phyloP scores from a whole-genome alignment of 345 rosid species.

The Erysimum cheiranthoides region DNA sequence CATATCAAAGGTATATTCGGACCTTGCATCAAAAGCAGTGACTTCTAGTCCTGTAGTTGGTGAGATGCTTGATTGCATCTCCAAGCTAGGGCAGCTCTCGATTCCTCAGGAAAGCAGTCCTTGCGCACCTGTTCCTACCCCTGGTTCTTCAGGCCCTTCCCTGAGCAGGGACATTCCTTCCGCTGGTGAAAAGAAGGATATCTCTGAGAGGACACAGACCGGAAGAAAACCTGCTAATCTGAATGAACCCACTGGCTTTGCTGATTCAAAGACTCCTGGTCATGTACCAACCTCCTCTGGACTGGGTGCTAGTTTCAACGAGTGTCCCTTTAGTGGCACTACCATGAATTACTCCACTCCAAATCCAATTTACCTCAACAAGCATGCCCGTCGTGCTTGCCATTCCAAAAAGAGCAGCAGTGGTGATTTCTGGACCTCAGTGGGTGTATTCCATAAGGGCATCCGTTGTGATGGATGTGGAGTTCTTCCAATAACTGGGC shows the following conservation, averaged over 20 bases:
- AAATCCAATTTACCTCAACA: slow-evolving; percentile 1
- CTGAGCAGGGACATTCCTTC: slow-evolving; percentile 18
- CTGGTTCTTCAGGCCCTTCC: slow-evolving; percentile 37
- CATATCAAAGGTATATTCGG: slow-evolving; percentile 59
- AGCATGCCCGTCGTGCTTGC: slow-evolving; percentile 21
- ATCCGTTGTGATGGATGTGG: slow-evolving; percentile 94
- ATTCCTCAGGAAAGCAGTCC: slow-evolving; percentile 18
- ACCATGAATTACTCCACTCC: slow-evolving; percentile 33
- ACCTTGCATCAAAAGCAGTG: slow-evolving; percentile 61
- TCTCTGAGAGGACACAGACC: slow-evolving; percentile 29
- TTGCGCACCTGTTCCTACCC: slow-evolving; percentile 24
- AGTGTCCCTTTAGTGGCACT: slow-evolving; percentile 70
- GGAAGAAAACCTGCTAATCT: slow-evolving; percentile 31
- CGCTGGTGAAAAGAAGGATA: slow-evolving; percentile 40
- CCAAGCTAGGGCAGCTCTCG: slow-evolving; percentile 44
- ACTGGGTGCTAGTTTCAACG: slow-evolving; percentile 44
- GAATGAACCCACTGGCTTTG: slow-evolving; percentile 26
- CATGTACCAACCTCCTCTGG: slow-evolving; percentile 24
- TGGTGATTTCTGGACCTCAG: slow-evolving; percentile 41
- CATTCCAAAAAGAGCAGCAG: slow-evolving; percentile 46
- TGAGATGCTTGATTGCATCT: slow-evolving; percentile 44
- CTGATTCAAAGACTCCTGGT: slow-evolving; percentile 28
- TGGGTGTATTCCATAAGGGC: slow-evolving; percentile 76
- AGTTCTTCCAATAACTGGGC: slow-evolving; percentile 84
- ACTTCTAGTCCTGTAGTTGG: slow-evolving; percentile 51